A percentile compares a stretch with the other conserved stretches of the same genome.
Conservation (phyloP, 2,329 filamentous ascomycete species). For the Chaetomium strumarium region DNA sequence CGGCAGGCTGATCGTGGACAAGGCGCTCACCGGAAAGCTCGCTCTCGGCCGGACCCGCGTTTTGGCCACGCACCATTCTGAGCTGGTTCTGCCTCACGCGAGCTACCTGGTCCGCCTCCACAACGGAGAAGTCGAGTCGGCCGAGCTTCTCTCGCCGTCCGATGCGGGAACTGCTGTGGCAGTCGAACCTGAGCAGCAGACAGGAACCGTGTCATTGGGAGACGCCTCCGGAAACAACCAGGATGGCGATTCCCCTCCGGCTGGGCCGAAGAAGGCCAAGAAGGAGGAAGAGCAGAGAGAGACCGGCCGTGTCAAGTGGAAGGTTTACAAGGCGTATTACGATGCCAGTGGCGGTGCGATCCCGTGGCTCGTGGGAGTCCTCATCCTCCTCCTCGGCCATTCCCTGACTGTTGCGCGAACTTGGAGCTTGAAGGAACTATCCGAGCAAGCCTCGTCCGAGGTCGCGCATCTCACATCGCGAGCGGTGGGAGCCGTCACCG, state of each 20-base stretch:
- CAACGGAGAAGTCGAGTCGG: constrained; percentile 25
- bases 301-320: constrained; percentile 31
- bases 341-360: constrained; percentile 27
- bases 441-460: constrained; percentile 25
- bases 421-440: constrained; percentile 33
- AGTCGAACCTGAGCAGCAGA: not conserved
- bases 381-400: constrained; percentile 24
- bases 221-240: not conserved
- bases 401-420: constrained; percentile 26
- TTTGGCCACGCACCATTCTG: constrained; percentile 50
- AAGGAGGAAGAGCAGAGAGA: constrained; percentile 28
- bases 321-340: constrained; percentile 32
- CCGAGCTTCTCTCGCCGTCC: constrained; percentile 18
- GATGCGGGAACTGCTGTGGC: not conserved
- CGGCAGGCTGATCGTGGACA: constrained; percentile 43
- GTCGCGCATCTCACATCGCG: constrained; percentile 5
- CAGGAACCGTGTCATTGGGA: not conserved
- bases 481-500: constrained; percentile 6
- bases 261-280: constrained; percentile 5
- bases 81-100: constrained; percentile 29
- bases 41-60: constrained; percentile 52
- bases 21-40: constrained; percentile 47
- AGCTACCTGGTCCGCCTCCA: constrained; percentile 29
- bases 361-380: constrained; percentile 26
- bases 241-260: not conserved